These are phyloP conservation scores for Podospora conica DNA, from an alignment of 495 filamentous ascomycete genomes.

Conservation along the genomic window DNA sequence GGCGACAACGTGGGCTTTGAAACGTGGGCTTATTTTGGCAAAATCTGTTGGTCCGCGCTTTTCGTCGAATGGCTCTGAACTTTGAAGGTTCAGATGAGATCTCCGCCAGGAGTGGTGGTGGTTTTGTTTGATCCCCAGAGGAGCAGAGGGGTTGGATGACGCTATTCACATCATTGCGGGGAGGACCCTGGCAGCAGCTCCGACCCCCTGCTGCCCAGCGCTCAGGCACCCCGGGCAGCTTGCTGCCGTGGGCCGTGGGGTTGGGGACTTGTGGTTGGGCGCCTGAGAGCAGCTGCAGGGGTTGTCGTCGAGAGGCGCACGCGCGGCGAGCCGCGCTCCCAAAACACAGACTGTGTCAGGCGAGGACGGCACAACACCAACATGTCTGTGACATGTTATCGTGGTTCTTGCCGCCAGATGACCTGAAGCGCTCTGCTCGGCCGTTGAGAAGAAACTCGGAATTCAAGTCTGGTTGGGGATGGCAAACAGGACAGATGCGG, in stretches of 20 bases:
- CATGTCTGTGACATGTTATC: constrained; percentile 7
- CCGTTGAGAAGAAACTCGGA: not conserved
- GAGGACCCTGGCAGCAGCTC: constrained; percentile 23
- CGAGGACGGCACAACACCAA: constrained; percentile 13
- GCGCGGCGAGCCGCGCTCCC: constrained; percentile 16
- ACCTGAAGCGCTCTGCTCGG: not conserved
- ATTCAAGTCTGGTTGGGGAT: not conserved
- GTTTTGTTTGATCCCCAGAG: constrained; percentile 23
- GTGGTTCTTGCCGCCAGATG: constrained; percentile 1
- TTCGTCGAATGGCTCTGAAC: constrained; percentile 1
- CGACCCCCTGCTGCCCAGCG: constrained; percentile 17
- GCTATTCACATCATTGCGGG: constrained; percentile 31
- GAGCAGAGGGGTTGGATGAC: constrained; percentile 12
- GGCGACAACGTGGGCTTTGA: constrained; percentile 15
- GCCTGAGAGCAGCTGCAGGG: constrained; percentile 20
- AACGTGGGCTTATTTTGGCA: constrained; percentile 21
- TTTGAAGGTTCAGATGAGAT: constrained; percentile 25
- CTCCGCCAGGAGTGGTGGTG: constrained; percentile 20
- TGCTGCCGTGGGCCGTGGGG: constrained; percentile 12
- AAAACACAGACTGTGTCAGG: constrained; percentile 32
- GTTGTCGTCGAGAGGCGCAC: constrained; percentile 18
- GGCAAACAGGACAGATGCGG: not conserved
- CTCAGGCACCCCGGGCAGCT: not conserved
- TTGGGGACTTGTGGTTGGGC: constrained; percentile 10
- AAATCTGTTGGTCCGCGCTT: constrained; percentile 18